phyloP scores from a whole-genome alignment of 2,329 filamentous ascomycete genomes.

The Aspergillus eucalypticola region DNA sequence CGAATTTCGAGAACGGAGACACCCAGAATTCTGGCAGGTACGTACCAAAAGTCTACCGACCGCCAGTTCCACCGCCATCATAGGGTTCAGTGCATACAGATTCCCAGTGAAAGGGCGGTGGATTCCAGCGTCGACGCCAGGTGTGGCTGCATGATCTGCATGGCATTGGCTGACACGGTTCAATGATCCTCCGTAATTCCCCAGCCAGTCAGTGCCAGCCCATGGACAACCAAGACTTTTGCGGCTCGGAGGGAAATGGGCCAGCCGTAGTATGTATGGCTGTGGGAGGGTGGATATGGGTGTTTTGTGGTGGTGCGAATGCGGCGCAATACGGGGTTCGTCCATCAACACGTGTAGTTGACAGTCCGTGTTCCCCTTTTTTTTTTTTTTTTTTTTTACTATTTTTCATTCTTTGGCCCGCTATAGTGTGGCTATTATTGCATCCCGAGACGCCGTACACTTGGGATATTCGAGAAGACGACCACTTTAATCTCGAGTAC shows the following conservation, averaged over 20 bases:
- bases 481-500: not conserved
- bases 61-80: conserved; percentile 6
- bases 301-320: not conserved
- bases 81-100: conserved; percentile 10
- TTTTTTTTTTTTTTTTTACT: not conserved
- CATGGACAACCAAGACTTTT: conserved; percentile 5
- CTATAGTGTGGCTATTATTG: not conserved
- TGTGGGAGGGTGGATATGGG: not conserved
- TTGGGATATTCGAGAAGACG: not conserved
- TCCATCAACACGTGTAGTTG: not conserved
- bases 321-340: conserved; percentile 2
- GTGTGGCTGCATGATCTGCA: conserved; percentile 11
- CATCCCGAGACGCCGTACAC: not conserved
- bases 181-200: not conserved
- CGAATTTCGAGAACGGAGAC: not conserved
- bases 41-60: conserved; percentile 5
- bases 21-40: too few species aligned
- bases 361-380: not conserved
- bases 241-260: conserved; percentile 8
- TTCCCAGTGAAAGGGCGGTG: conserved; percentile 13
- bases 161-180: not conserved
- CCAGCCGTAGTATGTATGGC: not conserved
- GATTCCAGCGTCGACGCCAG: not conserved
- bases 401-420: not conserved
- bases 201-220: not conserved